Base-by-base conservation (phyloP, 2,329 filamentous ascomycete genomes). In the Acrocalymma vagum region DNA sequence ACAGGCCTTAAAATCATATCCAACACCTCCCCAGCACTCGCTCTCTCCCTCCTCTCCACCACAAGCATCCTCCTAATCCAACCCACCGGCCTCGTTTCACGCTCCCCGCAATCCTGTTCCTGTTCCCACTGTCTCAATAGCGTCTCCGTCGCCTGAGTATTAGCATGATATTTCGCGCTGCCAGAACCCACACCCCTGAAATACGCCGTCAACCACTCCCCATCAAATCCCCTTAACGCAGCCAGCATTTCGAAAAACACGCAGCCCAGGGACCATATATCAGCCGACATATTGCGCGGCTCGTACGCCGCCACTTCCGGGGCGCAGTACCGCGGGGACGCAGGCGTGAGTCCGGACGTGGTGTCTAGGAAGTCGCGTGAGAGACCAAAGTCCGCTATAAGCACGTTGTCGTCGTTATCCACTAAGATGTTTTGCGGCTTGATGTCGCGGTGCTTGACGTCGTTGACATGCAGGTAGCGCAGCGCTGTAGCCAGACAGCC, bases 361-460 rank as follows among this genome's bases (percentile, higher is more conserved):
- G 48, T 56, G 16, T 54, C 47, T 2, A 35, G 5, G 9, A 42
- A 53, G 4, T 55, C 32, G 5, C 31, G 41, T 9, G 51, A 50
- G 0, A 53, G 32, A 3, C 53, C 53, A 22, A 57, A 57, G 20
- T 58, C 54, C 2, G 51, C 41, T 0, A 53, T 22, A 1, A 55
- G 18, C 3, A 55, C 47, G 9, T 27, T 43, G 0, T 41, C 38
- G 10, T 37, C 32, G 16, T 38, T 8, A n/a, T n/a, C n/a, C 5
- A 58, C 27, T 1, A 59, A 29, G 9, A 54, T 53, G 16, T 59
- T 55, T 5, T 44, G 28, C 1, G 55, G 53, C 20, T 57, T 55
- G 13, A 58, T 51, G 24, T 54, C 53, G 13, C 46, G 41, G 21
- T 57, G 53, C 8, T 38, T 34, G 17, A 57, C 37, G 1, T 16